These are phyloP conservation scores for Colletotrichum lupini DNA, from an alignment of 2,329 filamentous ascomycete genomes.

Conservation along the genomic window DNA sequence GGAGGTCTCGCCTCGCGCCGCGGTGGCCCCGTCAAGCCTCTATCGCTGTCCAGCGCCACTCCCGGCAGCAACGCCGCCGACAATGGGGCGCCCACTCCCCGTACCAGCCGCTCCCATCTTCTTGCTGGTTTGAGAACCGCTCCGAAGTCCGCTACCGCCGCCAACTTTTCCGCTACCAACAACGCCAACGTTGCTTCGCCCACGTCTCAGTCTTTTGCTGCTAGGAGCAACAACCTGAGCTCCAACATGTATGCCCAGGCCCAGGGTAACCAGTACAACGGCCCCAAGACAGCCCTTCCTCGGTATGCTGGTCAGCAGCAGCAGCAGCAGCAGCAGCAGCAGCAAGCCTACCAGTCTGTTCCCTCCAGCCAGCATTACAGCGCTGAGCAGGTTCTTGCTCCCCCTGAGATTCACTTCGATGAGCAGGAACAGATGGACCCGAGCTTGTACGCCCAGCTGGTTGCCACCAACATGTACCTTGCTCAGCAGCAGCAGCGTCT, in stretches of 20 bases:
- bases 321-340: slow-evolving; percentile 46
- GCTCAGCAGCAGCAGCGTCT: slow-evolving; percentile 95
- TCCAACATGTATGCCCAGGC: slow-evolving; percentile 57
- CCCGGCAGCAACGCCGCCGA: slow-evolving; percentile 75
- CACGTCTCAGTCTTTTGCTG: slow-evolving; percentile 53
- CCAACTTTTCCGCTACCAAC: slow-evolving; percentile 75
- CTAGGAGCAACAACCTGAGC: slow-evolving; percentile 53
- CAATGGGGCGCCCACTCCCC: slow-evolving; percentile 80
- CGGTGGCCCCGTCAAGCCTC: slow-evolving; percentile 89
- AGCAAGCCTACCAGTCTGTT: slow-evolving; percentile 39
- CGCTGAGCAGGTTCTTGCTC: slow-evolving; percentile 88
- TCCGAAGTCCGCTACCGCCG: slow-evolving; percentile 83
- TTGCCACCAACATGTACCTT: slow-evolving; percentile 91
- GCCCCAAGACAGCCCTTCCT: slow-evolving; percentile 69
- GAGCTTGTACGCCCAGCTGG: slow-evolving; percentile 85
- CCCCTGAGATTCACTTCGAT: slow-evolving; percentile 81
- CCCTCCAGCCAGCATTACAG: slow-evolving; percentile 62
- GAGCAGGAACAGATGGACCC: slow-evolving; percentile 84
- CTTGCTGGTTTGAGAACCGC: slow-evolving; percentile 93
- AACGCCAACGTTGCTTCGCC: slow-evolving; percentile 50
- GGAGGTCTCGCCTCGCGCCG: slow-evolving; percentile 86
- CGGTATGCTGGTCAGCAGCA: slow-evolving; percentile 53
- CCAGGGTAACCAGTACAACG: slow-evolving; percentile 57
- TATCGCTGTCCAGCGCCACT: slow-evolving; percentile 81
- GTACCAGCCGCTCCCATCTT: slow-evolving; percentile 94